Base-by-base conservation (phyloP, 2,329 filamentous ascomycete genomes). In the Trichoderma gracile region DNA sequence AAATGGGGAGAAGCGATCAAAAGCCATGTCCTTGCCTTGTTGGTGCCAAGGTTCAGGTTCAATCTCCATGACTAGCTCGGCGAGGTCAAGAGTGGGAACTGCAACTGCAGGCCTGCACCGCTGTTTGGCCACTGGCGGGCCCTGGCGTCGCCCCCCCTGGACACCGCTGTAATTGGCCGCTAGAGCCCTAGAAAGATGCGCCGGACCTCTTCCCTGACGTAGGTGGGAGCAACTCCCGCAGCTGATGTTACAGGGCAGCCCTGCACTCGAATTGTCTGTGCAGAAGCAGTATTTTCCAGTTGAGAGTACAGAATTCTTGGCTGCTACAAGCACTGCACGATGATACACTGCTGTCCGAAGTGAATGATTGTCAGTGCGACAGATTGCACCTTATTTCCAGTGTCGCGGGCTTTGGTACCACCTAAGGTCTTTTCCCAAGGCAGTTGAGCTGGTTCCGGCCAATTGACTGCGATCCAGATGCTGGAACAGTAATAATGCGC, bases 181-280 rank as follows among this genome's bases (percentile, higher is more conserved):
- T 38, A 38, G 33, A 38, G 10, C 63, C 33, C 63, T 63, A 43
- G 25, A 64, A 64, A 50, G 42, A 47, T 27, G 23, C 49, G 50
- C 63, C n/a, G 23, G 49, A 14, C 12, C 17, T 14, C 27, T 33
- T 25, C 47, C 63, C 50, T 65, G 63, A 65, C 63, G 63, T 65
- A 65, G 63, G 63, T 53, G 56, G 21, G 30, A 50, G 49, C 56
- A 46, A 61, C 57, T 65, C 56, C 63, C 63, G 63, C 47, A 46
- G 27, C n/a, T 30, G 33, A 21, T 25, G 30, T 12, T 42, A 15
- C 47, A 54, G 56, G 43, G 47, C 38, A 9, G 14, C 52, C 62
- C 47, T 58, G 53, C 33, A 46, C 14, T 38, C 33, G 12, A 49
- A 45, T 25, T 19, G 58, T 61, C 58, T 52, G 58, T 62, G 59